Evolutionary conservation across 2,329 filamentous ascomycete species (phyloP).

Genomic region (Cercospora berteroae): DNA sequence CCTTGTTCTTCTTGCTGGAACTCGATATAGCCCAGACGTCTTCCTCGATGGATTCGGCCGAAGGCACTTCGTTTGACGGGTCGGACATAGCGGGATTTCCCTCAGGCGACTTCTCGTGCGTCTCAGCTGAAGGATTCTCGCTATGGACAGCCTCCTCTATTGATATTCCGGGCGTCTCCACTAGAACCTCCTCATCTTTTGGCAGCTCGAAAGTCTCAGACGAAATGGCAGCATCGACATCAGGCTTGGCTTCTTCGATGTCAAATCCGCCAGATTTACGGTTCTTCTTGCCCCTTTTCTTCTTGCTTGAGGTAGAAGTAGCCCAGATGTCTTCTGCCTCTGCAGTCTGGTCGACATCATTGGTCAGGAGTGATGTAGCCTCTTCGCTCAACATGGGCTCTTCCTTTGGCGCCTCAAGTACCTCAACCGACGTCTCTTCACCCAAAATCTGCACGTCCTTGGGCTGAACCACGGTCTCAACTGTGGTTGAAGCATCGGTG

Average conservation of each 20-base stretch:
- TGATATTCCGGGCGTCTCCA: not conserved
- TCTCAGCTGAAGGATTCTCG: not conserved
- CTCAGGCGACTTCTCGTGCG: not conserved
- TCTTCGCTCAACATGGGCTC: not conserved
- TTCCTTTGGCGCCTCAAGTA: not conserved
- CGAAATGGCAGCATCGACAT: not conserved
- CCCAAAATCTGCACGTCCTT: not conserved
- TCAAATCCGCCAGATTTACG: not conserved
- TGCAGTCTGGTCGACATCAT: not conserved
- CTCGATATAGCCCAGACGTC: not conserved
- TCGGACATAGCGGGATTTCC: not conserved
- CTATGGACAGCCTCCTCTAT: not conserved
- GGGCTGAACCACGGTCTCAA: not conserved
- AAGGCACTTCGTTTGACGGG: not conserved
- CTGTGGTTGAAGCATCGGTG: not conserved
- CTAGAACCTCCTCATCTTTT: not conserved
- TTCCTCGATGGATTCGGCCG: not conserved
- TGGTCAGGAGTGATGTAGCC: not conserved
- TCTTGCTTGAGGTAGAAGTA: conserved; percentile 33
- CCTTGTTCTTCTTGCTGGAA: not conserved
- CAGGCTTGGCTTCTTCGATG: not conserved
- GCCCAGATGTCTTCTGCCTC: conserved; percentile 24
- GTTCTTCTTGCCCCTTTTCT: conserved; percentile 26
- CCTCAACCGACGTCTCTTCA: not conserved
- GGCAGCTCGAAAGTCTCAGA: not conserved